These are phyloP conservation scores for Candida ortonii DNA, from an alignment of 805 yeast genomes.

Conservation along the genomic window DNA sequence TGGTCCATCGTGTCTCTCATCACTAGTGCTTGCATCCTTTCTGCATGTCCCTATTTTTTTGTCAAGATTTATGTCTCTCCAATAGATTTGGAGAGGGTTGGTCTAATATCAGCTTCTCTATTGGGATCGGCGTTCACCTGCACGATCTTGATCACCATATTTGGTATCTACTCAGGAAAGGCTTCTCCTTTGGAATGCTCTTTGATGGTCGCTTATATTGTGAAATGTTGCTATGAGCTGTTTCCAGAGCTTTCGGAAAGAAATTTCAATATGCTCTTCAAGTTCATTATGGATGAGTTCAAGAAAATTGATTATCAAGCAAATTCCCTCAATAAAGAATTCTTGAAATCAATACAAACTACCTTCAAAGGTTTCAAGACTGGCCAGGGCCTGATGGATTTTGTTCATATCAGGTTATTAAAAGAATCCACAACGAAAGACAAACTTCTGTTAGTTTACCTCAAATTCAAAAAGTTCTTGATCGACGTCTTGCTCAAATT, in stretches of 20 bases:
- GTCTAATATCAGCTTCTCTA: constrained; percentile 71
- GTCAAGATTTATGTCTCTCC: constrained; percentile 81
- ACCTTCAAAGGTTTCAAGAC: constrained; percentile 23
- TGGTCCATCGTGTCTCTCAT: constrained; percentile 77
- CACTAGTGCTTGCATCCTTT: constrained; percentile 68
- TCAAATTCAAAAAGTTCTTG: constrained; percentile 27
- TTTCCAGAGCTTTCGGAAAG: constrained; percentile 78
- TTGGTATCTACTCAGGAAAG: constrained; percentile 76
- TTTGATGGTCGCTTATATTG: constrained; percentile 82
- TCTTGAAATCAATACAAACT: constrained; percentile 34
- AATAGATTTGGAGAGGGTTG: constrained; percentile 57
- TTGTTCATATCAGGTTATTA: constrained; percentile 16
- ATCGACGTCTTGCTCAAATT: constrained; percentile 33
- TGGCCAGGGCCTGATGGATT: constrained; percentile 17
- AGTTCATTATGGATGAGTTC: constrained; percentile 36
- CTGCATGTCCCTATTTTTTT: constrained; percentile 74
- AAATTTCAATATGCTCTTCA: constrained; percentile 32
- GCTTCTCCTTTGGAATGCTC: constrained; percentile 94
- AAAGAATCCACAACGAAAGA: constrained; percentile 20
- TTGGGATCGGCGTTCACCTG: constrained; percentile 82
- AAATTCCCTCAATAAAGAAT: constrained; percentile 28
- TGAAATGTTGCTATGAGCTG: constrained; percentile 87
- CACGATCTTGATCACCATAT: constrained; percentile 69
- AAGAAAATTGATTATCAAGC: constrained; percentile 34
- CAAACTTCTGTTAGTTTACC: constrained; percentile 18